These are phyloP conservation scores for Mycena olivaceomarginata DNA, from an alignment of 768 basidiomycete genomes.

Conservation along the genomic window DNA sequence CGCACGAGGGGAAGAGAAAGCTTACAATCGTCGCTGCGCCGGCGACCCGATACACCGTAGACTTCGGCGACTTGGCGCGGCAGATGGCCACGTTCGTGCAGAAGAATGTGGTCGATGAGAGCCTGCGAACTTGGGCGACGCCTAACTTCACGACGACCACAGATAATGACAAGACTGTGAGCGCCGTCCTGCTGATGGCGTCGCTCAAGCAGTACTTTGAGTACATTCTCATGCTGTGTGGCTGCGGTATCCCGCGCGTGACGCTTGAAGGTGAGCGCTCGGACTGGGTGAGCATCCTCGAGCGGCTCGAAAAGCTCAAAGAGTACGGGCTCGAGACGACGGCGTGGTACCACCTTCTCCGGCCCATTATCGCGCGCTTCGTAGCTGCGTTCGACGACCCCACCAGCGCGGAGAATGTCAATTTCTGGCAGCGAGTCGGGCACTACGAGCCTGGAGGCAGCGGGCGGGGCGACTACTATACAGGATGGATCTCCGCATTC, in stretches of 20 bases:
- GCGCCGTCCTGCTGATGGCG: constrained; percentile 64
- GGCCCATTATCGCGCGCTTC: constrained; percentile 56
- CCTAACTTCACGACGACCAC: constrained; percentile 69
- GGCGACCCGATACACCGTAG: constrained; percentile 37
- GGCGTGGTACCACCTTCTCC: not conserved
- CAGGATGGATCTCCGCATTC: constrained; percentile 47
- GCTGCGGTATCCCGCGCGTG: constrained; percentile 59
- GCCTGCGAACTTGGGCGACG: constrained; percentile 62
- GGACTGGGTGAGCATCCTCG: constrained; percentile 62
- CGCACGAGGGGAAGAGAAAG: constrained; percentile 49
- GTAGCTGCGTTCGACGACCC: constrained; percentile 57
- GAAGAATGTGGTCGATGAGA: constrained; percentile 53
- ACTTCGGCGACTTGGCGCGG: constrained; percentile 50
- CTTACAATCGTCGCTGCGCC: constrained; percentile 30
- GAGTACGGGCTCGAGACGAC: too few relatives aligned
- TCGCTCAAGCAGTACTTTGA: constrained; percentile 63
- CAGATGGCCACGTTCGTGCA: constrained; percentile 49
- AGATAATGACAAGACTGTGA: constrained; percentile 58
- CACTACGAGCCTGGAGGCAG: constrained; percentile 30
- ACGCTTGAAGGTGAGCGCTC: constrained; percentile 63
- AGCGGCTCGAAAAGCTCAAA: constrained; percentile 60
- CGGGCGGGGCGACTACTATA: constrained; percentile 22
- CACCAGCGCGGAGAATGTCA: not conserved
- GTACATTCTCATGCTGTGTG: constrained; percentile 50
- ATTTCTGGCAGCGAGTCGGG: not conserved